A percentile compares a stretch with the other conserved stretches of the same genome.
Conservation (phyloP, 331 rosid genomes). For the Rhamnella rubrinervis region DNA sequence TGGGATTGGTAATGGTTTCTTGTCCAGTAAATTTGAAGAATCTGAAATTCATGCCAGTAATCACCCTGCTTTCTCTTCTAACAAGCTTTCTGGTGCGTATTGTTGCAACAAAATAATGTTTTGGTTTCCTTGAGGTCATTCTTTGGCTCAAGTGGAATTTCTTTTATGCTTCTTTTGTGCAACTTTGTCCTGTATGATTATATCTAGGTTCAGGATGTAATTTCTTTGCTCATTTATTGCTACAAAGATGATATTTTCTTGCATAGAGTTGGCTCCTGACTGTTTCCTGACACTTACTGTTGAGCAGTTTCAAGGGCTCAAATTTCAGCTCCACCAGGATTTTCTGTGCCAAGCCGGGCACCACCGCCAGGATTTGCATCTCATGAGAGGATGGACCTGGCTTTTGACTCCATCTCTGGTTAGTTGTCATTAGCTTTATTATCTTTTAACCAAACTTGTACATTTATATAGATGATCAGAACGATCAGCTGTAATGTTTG, state of each 20-base stretch:
- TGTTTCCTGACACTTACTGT: slow-evolving; percentile 3
- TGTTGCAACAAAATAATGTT: too few relatives aligned
- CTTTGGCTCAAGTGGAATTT: not conserved
- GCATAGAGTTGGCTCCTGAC: slow-evolving; percentile 8
- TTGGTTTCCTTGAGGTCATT: too few relatives aligned
- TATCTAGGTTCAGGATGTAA: too few relatives aligned
- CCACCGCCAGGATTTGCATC: slow-evolving; percentile 92
- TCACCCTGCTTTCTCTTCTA: slow-evolving; percentile 39
- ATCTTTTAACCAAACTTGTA: not conserved
- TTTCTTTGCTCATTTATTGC: too few relatives aligned
- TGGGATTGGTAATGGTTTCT: slow-evolving; percentile 53
- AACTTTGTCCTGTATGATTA: too few relatives aligned
- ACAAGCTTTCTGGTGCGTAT: slow-evolving; percentile 67
- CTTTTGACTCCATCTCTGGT: slow-evolving; percentile 69
- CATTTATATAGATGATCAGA: not conserved
- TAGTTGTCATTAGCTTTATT: slow-evolving; percentile 24
- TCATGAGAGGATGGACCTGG: slow-evolving; percentile 65
- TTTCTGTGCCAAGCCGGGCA: slow-evolving; percentile 69
- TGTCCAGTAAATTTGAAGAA: slow-evolving; percentile 45
- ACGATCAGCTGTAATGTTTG: not conserved
- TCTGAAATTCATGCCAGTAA: slow-evolving; percentile 42
- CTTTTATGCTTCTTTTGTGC: not conserved
- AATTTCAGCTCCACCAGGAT: slow-evolving; percentile 85
- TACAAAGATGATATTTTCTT: not conserved
- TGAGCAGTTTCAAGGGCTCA: slow-evolving; percentile 75